A percentile compares a stretch with the other conserved stretches of the same genome.
Evolutionary conservation across 1,284 basidiomycete genomes (phyloP).

Genomic region (Pterulicium gracile): DNA sequence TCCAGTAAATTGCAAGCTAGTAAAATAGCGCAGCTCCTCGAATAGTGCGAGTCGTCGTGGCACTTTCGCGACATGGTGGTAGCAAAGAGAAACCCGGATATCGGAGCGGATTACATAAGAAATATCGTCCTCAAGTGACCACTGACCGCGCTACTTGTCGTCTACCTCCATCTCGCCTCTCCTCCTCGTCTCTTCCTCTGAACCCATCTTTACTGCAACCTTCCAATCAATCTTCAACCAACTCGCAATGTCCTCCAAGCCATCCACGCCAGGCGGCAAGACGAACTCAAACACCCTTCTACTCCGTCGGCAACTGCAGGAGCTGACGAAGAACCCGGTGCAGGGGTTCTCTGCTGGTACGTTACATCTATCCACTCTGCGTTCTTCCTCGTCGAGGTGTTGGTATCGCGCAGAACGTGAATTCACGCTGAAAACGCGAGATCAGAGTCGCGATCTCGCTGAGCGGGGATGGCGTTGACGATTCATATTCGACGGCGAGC

Average conservation of each 20-base stretch:
- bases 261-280: conserved; percentile 32
- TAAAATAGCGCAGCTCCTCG: too few relatives aligned
- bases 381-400: background rate
- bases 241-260: conserved; percentile 52
- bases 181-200: too few relatives aligned
- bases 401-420: background rate
- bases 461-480: background rate
- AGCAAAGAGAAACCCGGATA: too few relatives aligned
- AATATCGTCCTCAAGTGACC: too few relatives aligned
- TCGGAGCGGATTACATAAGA: too few relatives aligned
- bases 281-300: conserved; percentile 51
- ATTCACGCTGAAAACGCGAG: background rate
- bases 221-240: too few relatives aligned
- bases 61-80: too few relatives aligned
- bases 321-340: conserved; percentile 82
- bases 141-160: too few relatives aligned
- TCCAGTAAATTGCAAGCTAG: too few relatives aligned
- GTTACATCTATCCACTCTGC: background rate
- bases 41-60: too few relatives aligned
- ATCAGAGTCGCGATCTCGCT: background rate
- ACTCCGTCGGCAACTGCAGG: conserved; percentile 69
- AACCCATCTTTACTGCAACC: too few relatives aligned
- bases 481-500: background rate
- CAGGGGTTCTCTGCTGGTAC: conserved; percentile 92
- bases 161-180: too few relatives aligned